These are phyloP conservation scores for Strombidium stylifer DNA, from an alignment of 73 alveolate species.

Conservation along the genomic window DNA sequence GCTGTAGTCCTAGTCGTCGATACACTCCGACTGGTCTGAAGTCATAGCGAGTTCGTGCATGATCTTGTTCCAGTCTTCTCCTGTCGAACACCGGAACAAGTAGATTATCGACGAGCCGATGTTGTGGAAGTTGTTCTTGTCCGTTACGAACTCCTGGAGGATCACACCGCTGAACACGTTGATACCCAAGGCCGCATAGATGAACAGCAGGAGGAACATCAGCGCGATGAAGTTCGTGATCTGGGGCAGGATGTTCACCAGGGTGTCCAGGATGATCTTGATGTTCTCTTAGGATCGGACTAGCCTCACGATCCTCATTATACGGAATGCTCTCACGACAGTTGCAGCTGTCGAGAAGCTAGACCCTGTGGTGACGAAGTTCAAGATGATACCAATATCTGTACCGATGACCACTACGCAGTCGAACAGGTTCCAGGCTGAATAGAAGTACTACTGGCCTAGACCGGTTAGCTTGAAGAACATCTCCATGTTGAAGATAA, in stretches of 20 bases:
- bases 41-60: conserved; percentile 44
- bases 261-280: conserved; percentile 52
- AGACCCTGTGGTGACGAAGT: no score
- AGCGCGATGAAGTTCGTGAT: conserved; percentile 59
- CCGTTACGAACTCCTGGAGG: conserved; percentile 7
- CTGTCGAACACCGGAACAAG: conserved; percentile 50
- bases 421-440: conserved; percentile 31
- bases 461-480: conserved; percentile 16
- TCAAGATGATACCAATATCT: no score
- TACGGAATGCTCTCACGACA: no score
- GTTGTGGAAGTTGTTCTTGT: conserved; percentile 20
- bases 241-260: conserved; percentile 59
- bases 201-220: conserved; percentile 49
- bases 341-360: no score
- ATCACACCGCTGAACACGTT: conserved; percentile 48
- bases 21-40: conserved; percentile 2
- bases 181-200: conserved; percentile 62
- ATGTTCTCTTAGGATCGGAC: no score
- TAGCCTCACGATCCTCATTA: no score
- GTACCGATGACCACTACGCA: conserved; percentile 4
- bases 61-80: conserved; percentile 61
- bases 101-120: conserved; percentile 23
- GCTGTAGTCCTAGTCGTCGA: background rate
- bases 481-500: conserved; percentile 41
- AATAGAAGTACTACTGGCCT: conserved; percentile 23